Evolutionary conservation across 805 yeast species (phyloP), one percentile per base, ranked within the genome.

Genomic region (Kuraishia cidri): DNA sequence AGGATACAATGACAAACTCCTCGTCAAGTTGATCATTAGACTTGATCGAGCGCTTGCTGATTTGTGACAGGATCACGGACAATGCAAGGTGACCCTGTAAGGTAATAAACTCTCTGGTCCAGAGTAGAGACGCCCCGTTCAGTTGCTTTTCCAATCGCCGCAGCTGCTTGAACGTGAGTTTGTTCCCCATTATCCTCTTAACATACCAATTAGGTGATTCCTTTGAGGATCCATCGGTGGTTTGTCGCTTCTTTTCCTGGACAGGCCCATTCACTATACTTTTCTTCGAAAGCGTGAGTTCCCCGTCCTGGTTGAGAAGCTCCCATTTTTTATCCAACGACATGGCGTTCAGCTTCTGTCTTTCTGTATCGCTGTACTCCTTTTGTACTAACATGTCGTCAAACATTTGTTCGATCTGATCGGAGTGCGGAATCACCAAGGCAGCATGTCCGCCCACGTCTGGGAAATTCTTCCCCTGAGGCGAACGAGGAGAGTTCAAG

Each of bases 21-120:
- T 74, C 68, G 37, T 82, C 94, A 5, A 56, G 52, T 37, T 75
- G 75, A 29, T 58, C 64, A 36, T 64, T 58, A 9, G 69, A 61
- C 35, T 69, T 66, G 24, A 59, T 48, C 2, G 51, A 35, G 24
- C 53, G 46, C 25, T 50, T 50, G 41, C 61, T 64, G 34, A 77
- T 62, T 30, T 74, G 77, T 36, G 70, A 72, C 28, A 92, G 59
- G 24, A 74, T 75, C 11, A 76, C 72, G 6, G 85, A 74, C 33
- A 92, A 65, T 0, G 86, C 82, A 6, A 79, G 69, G 37, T 81
- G 86, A 7, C 97, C 97, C 51, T 85, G 94, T 28, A 73, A 67
- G 32, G 67, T 75, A n/a, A 86, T 64, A 46, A 92, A 92, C 15
- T 64, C 66, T 31, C 72, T 66, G 0, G 85, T 92, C 97, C 97